Base-by-base conservation (phyloP, 1,284 basidiomycete species). In the Tetrapyrgos nigripes region DNA sequence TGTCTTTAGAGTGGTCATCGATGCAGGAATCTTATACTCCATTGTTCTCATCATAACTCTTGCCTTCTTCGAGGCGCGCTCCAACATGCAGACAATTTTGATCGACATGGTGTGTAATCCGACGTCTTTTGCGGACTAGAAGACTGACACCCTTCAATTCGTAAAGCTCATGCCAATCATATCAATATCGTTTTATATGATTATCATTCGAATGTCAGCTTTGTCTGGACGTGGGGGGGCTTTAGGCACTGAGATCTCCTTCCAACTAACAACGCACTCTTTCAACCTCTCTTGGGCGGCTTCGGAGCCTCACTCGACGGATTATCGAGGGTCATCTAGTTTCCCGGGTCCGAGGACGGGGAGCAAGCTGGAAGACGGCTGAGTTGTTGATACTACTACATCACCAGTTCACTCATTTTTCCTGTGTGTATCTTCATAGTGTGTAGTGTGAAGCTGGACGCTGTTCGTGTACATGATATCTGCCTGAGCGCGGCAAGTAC, bases 21-120 rank as follows among this genome's bases (percentile, higher is more conserved):
- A 55, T 24, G 26, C 53, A n/a, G 53, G 53, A 6, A 24, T 55
- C 2, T 17, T 55, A 10, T 55, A 55, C 19, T 50, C 48, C 10
- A 28, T 50, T 10, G 31, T 28, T 21, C 27, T 50, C 9, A 29
- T 27, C 17, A 21, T 31, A 6, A 31, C 48, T 28, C 48, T 50
- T n/a, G 23, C 31, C 14, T 29, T 28, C 26, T 50, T 50, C 27
- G 48, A 29, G 17, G 31, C 26, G 9, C 28, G 31, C 8, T 50
- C 48, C 17, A 50, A 50, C 23, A 19, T 28, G 19, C 48, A 50
- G 19, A 29, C 27, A 3, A 50, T 50, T 10, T 28, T 21, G 19
- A 8, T 50, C 19, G 48, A 50, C 48, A 50, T 50, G 6, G 48
- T 50, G 26, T 14, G 46, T 48, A 48, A 23, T 45, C 2, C 26